Base-by-base conservation (phyloP, 83 land plant species). In the Picea engelmannii region DNA sequence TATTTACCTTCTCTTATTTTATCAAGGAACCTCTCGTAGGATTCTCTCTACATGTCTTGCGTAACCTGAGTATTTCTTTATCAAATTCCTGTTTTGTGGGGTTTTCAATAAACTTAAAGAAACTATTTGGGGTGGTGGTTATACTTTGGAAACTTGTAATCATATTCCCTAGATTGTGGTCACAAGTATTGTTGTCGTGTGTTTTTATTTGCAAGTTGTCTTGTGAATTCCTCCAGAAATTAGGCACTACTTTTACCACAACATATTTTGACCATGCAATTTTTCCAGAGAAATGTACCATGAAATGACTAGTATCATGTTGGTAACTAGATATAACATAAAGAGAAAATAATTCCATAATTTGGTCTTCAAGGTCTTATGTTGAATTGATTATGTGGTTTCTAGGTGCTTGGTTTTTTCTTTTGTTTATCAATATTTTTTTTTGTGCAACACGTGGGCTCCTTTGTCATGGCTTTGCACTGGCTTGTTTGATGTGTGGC, bases 1-100 rank as follows among this genome's bases (percentile, higher is more conserved):
- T 31, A 31, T 31, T 31, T 31, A 31, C 35, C 35, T 31, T 31
- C 35, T 31, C 35, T 31, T 1, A 31, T 31, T 31, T 31, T 31
- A 31, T 31, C 35, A 31, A 31, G 35, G 35, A 31, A 31, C 35
- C 35, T 2, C 35, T 31, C 1, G 35, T 31, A 2, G 35, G 35
- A 31, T 31, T 31, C 35, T 31, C 35, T 31, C 35, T 31, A 31
- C 35, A 31, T 31, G 35, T 31, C 35, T 31, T 31, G 35, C 35
- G 1, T 31, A 31, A 31, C 35, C 1, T 93, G 86, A 91, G 89
- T 74, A 58, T 25, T 64, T 13, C 38, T 20, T 25, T 49, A 42
- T 47, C 65, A 18, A 55, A 17, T 44, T 15, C 52, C 58, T n/a
- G 35, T 68, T 68, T 60, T 40, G n/a, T 25, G 58, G 27, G 58